Evolutionary conservation across 2,329 filamentous ascomycete species (phyloP), one percentile per base, ranked within the genome.

Genomic region (Hypocrella siamensis): DNA sequence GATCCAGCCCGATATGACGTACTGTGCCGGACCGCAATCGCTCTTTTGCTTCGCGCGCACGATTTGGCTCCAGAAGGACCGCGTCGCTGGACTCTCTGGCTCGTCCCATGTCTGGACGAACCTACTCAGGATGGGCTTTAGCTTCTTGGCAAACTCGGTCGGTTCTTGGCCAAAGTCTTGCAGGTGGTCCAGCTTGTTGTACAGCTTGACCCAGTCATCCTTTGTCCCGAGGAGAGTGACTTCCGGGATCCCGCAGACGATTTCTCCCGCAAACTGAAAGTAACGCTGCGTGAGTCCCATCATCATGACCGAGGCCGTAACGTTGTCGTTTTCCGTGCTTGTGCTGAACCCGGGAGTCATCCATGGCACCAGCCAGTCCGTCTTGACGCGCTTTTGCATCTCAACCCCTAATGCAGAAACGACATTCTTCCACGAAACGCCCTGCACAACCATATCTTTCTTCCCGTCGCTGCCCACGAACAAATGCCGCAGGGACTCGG

Each of bases 401-500:
- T 59, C 51, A 3, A 52, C 38, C 5, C 62, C 56, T 34, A 63
- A 51, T 2, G 39, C 39, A 2, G 31, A 35, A 2, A 52, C 35
- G 7, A 55, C 40, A 1, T 39, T 32, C 4, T 38, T 37, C 50
- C 49, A 54, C 0, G 39, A 40, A 3, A 36, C 28, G 0, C 38
- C 42, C 11, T 37, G 32, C 1, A 56, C 48, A 1, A 39, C 30
- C 16, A 70, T 57, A 17, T 58, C 50, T 35, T 62, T 46, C 35
- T 58, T 50, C 0, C 54, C 61, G 9, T 52, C 34, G 32, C 65
- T 60, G 6, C 52, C 40, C 6, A 69, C 64, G 38, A 69, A 69
- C 11, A 58, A 33, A 5, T 48, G 41, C 2, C 63, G 50, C 1
- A 68, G 31, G 5, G 59, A 49, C 31, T 69, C 62, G 5, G 60